Evolutionary conservation across 1,139 yeast genomes (phyloP), one percentile per base, ranked within the genome.

Genomic region (Candida sanyaensis): DNA sequence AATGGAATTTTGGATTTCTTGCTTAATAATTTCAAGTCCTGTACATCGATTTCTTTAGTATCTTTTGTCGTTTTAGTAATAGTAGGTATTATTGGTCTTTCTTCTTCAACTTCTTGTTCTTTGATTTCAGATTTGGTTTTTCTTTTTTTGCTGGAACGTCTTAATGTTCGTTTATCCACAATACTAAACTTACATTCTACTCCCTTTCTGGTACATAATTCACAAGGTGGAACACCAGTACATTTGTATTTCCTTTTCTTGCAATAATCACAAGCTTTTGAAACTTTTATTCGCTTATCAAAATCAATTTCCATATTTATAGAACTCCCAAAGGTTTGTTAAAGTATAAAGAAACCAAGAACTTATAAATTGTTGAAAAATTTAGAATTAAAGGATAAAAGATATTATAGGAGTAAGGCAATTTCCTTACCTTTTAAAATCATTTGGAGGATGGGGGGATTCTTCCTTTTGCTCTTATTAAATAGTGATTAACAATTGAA

Each of bases 211-310:
- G 52, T 47, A 48, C 71, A 66, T 29, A 61, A 49, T 28, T 57
- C 62, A 53, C 71, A 66, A 1, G 71, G 71, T 5, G 60, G 51
- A 27, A 52, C 55, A 5, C 71, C 71, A 36, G 58, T 57, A 50
- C 71, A 66, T 45, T 66, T 73, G 43, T 65, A 68, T 50, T 72
- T 72, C 36, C 75, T 53, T 46, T 64, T 63, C 55, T 70, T 71
- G 55, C 77, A 72, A 37, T 60, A 61, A 49, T 69, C 73, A 55
- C 77, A 72, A 30, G 77, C 77, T 31, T 64, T 60, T 2, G 74
- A 68, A 10, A 68, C 71, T 47, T 65, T 66, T 31, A 64, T 63
- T 33, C 69, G 43, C 51, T 58, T 57, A 13, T 59, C 63, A 9
- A 43, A 28, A 11, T 40, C 52, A 12, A 27, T 31, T 5, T 47